Evolutionary conservation across 164 flowering plant genomes (phyloP), one percentile per base, ranked within the genome.

Genomic region (Magnolia sinica): DNA sequence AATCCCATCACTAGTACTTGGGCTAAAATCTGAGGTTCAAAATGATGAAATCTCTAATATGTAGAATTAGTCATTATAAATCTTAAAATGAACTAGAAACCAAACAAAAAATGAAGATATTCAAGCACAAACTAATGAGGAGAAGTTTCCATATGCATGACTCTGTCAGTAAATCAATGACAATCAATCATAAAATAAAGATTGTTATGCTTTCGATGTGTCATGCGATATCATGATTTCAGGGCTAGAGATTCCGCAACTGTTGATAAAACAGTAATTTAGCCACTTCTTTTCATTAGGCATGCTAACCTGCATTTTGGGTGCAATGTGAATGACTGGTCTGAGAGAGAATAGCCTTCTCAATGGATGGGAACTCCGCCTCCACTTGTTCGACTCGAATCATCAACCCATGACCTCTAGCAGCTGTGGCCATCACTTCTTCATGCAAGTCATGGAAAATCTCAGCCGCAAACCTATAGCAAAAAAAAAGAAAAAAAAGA

Each of bases 371-470:
- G 79, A 93, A 73, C 51, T 96, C 99, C 24, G 91, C 91, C 82
- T 96, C 99, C 14, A 96, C 85, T 77, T 96, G 99, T 75, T 96
- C 96, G 19, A 94, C 92, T 63, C 99, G 97, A 80, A 70, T 86
- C 86, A 87, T 87, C 64, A 96, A 82, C 72, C 91, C 88, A 84
- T 96, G 99, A 74, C 99, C 97, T 84, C 99, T 91, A 50, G 97
- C 86, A 74, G 98, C 88, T 76, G 98, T 93, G 37, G 86, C 91
- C 92, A 94, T 89, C 76, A 93, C 94, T 87, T 96, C 98, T 81
- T 94, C 99, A 81, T 96, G 98, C 84, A 96, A 85, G 79, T 88
- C 93, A 80, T 90, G 97, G 78, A 96, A 96, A 80, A 96, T 87
- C 82, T 93, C 98, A 20, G 99, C 98, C 74, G 99, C 98, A 91